Percentiles rank a stretch among this genome's conserved stretches.
phyloP scores from a whole-genome alignment of 2,329 filamentous ascomycete species.

The Ophioceras dolichostomum region DNA sequence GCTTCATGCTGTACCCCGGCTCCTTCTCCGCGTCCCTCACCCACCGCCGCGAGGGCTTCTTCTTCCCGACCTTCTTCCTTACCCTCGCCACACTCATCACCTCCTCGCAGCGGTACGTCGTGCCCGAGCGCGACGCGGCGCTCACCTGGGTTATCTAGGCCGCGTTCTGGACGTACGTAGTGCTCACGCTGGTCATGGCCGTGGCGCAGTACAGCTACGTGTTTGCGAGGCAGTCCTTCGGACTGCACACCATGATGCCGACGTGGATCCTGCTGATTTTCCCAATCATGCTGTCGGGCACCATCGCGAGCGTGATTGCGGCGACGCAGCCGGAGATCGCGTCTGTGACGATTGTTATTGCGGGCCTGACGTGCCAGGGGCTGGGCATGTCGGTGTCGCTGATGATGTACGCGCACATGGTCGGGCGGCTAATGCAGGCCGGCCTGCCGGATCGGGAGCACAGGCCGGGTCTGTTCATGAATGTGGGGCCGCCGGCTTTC shows the following conservation, averaged over 20 bases:
- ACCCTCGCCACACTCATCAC: slow-evolving; percentile 47
- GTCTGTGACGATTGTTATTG: slow-evolving; percentile 40
- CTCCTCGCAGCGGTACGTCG: slow-evolving; percentile 32
- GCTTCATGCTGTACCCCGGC: slow-evolving; percentile 30
- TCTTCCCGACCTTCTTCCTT: slow-evolving; percentile 51
- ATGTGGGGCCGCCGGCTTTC: slow-evolving; percentile 44
- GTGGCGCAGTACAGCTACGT: slow-evolving; percentile 45
- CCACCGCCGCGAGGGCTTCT: slow-evolving; percentile 41
- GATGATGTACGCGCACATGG: slow-evolving; percentile 37
- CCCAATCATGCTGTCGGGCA: slow-evolving; percentile 50
- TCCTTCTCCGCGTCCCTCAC: slow-evolving; percentile 30
- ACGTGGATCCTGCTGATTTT: slow-evolving; percentile 52
- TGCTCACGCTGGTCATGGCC: slow-evolving; percentile 36
- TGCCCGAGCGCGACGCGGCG: neutral
- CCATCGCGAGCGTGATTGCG: slow-evolving; percentile 41
- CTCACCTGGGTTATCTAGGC: slow-evolving; percentile 27
- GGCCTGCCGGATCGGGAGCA: slow-evolving; percentile 35
- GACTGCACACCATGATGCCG: slow-evolving; percentile 40
- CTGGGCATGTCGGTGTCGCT: slow-evolving; percentile 45
- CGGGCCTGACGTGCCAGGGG: slow-evolving; percentile 47
- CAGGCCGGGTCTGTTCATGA: slow-evolving; percentile 51
- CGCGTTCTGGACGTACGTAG: slow-evolving; percentile 51
- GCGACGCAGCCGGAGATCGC: slow-evolving; percentile 30
- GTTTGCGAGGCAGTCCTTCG: slow-evolving; percentile 31
- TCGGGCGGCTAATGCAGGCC: slow-evolving; percentile 36